Percentiles rank a stretch among this genome's conserved stretches.
Evolutionary conservation across 371 early-diverging fungal species (phyloP).

Genomic region (Lichtheimia corymbifera): DNA sequence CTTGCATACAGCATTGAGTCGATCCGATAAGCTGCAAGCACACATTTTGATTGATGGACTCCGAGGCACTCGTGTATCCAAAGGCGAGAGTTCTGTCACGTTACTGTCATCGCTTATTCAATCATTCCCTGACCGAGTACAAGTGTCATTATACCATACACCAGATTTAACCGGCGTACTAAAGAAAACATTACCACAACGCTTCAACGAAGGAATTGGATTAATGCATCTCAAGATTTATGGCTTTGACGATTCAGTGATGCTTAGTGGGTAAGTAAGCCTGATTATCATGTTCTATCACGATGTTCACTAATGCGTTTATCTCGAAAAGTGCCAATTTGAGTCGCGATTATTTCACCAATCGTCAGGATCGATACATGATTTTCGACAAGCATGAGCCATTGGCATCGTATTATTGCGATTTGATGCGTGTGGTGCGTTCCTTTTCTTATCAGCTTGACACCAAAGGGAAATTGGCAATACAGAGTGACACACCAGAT

Average conservation of each 20-base stretch:
- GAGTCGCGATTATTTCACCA: conserved; percentile 90
- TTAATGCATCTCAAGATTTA: conserved; percentile 94
- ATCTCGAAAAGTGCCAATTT: conserved; percentile 85
- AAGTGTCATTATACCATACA: conserved; percentile 81
- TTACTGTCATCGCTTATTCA: conserved; percentile 68
- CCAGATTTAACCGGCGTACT: conserved; percentile 76
- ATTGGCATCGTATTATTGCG: conserved; percentile 71
- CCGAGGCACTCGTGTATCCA: conserved; percentile 78
- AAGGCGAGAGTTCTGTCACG: conserved; percentile 64
- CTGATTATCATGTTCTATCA: background rate
- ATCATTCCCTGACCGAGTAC: conserved; percentile 67
- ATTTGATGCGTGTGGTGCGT: conserved; percentile 63
- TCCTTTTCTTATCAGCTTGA: conserved; percentile 67
- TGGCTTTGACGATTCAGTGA: conserved; percentile 84
- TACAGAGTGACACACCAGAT: conserved; percentile 49
- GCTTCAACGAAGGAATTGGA: conserved; percentile 93
- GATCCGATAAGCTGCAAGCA: conserved; percentile 57
- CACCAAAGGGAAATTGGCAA: conserved; percentile 14
- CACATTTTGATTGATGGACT: conserved; percentile 83
- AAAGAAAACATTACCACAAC: conserved; percentile 74
- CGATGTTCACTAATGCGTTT: background rate
- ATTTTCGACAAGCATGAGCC: conserved; percentile 54
- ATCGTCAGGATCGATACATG: conserved; percentile 95
- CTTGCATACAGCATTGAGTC: conserved; percentile 56
- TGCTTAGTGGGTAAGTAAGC: conserved; percentile 81